Percentiles rank a stretch among this genome's conserved stretches.
Evolutionary conservation across 73 alveolate genomes (phyloP).

Genomic region (Paraurostyla sp.): DNA sequence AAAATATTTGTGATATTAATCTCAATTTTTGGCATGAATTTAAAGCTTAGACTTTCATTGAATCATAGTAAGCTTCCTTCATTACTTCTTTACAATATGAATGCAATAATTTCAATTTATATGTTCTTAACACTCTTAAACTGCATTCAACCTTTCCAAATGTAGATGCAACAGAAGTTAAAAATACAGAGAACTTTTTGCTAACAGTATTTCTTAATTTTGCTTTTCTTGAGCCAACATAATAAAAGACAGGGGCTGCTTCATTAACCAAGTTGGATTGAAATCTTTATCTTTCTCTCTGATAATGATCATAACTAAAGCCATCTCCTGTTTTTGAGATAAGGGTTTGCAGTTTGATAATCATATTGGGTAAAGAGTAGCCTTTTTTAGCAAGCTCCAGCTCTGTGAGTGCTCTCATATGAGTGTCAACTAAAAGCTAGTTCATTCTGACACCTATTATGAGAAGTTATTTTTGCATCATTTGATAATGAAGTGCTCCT

Average conservation of each 20-base stretch:
- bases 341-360: slow-evolving; percentile 30
- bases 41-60: slow-evolving; percentile 60
- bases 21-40: slow-evolving; percentile 60
- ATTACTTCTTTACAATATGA: slow-evolving; percentile 78
- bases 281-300: slow-evolving; percentile 36
- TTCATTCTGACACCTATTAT: slow-evolving; percentile 57
- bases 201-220: slow-evolving; percentile 57
- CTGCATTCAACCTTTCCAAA: slow-evolving; percentile 47
- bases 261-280: slow-evolving; percentile 42
- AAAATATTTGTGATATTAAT: slow-evolving; percentile 28
- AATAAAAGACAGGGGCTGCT: slow-evolving; percentile 66
- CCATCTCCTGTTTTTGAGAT: slow-evolving; percentile 74
- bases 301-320: slow-evolving; percentile 29
- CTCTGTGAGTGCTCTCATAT: slow-evolving; percentile 60
- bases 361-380: slow-evolving; percentile 42
- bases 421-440: slow-evolving; percentile 50
- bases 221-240: slow-evolving; percentile 37
- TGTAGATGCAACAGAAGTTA: slow-evolving; percentile 5
- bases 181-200: slow-evolving; percentile 55
- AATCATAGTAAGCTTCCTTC: slow-evolving; percentile 76
- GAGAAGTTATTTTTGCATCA: slow-evolving; percentile 63
- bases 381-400: slow-evolving; percentile 66
- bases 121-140: slow-evolving; percentile 51
- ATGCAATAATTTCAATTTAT: slow-evolving; percentile 61
- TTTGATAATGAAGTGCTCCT: slow-evolving; percentile 68